A percentile compares a stretch with the other conserved stretches of the same genome.
Evolutionary conservation across 2,329 filamentous ascomycete species (phyloP).

Genomic region (Colletotrichum destructivum): DNA sequence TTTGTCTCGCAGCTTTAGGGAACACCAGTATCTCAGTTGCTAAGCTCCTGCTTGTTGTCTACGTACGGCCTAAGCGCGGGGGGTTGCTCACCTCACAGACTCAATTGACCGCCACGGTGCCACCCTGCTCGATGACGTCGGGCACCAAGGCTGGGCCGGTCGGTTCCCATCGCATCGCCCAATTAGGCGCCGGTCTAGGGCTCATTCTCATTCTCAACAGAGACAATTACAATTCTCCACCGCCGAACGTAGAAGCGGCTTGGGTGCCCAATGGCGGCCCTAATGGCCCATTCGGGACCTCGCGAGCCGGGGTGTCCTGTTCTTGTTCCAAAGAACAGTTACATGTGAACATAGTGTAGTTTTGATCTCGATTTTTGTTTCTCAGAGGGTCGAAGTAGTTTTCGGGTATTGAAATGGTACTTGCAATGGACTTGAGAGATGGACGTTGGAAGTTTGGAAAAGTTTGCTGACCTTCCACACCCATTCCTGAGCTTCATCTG

Average conservation of each 20-base stretch:
- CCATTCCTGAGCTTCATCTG: background rate
- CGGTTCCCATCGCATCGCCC: slow-evolving; percentile 28
- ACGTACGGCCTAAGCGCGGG: slow-evolving; percentile 11
- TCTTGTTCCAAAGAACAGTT: slow-evolving; percentile 4
- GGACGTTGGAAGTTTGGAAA: background rate
- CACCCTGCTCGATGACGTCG: slow-evolving; percentile 42
- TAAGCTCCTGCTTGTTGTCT: background rate
- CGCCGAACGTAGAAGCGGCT: background rate
- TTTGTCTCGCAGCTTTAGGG: slow-evolving; percentile 1
- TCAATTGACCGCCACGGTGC: slow-evolving; percentile 34
- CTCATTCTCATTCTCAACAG: background rate
- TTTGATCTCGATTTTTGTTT: background rate
- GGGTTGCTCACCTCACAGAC: background rate
- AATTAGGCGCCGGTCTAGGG: slow-evolving; percentile 24
- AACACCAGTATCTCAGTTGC: background rate
- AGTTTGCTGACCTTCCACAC: background rate
- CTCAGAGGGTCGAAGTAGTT: too few relatives aligned
- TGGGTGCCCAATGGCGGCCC: slow-evolving; percentile 39
- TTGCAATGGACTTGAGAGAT: background rate
- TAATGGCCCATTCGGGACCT: slow-evolving; percentile 26
- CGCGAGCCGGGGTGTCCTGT: slow-evolving; percentile 20
- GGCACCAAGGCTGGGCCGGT: slow-evolving; percentile 28
- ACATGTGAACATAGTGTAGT: background rate
- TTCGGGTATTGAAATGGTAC: background rate
- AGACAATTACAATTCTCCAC: slow-evolving; percentile 28